Percentiles rank a stretch among this genome's conserved stretches.
Conservation (phyloP, 2,329 filamentous ascomycete genomes). For the Rhytidhysteron rufulum region DNA sequence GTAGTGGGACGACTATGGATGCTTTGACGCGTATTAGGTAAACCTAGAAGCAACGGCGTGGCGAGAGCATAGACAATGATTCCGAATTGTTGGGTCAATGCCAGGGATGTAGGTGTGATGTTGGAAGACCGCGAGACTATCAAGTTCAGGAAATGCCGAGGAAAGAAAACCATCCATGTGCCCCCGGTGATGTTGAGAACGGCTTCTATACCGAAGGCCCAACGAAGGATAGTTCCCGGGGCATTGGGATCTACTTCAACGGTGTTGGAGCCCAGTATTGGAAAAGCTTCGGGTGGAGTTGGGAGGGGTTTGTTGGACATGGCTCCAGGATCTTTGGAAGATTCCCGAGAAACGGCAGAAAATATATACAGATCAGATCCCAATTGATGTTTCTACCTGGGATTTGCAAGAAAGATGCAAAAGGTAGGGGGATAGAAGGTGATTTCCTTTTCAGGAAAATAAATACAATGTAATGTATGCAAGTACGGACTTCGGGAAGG, state of each 20-base stretch:
- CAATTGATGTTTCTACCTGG: no score
- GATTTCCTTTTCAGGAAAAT: no score
- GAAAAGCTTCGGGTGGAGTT: neutral
- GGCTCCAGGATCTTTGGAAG: no score
- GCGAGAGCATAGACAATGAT: constrained; percentile 17
- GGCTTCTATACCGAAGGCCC: constrained; percentile 20
- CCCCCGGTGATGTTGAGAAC: constrained; percentile 15
- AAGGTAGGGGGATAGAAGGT: no score
- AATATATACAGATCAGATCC: no score
- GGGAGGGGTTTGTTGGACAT: neutral
- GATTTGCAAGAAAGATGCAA: no score
- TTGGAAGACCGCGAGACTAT: constrained; percentile 12
- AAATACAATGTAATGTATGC: no score
- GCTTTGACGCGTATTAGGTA: constrained; percentile 17
- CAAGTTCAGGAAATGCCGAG: constrained; percentile 13
- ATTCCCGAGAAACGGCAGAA: no score
- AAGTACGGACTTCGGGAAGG: no score
- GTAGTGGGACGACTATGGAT: constrained; percentile 13
- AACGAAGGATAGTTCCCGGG: constrained; percentile 15
- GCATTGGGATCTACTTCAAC: constrained; percentile 6
- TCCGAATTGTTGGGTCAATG: constrained; percentile 19
- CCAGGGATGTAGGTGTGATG: constrained; percentile 16
- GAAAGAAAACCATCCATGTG: constrained; percentile 15
- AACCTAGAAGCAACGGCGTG: constrained; percentile 19
- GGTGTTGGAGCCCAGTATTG: neutral